Percentiles rank a stretch among this genome's conserved stretches.
Evolutionary conservation across 2,329 filamentous ascomycete species (phyloP).

Genomic region (Calonectria hongkongensis): DNA sequence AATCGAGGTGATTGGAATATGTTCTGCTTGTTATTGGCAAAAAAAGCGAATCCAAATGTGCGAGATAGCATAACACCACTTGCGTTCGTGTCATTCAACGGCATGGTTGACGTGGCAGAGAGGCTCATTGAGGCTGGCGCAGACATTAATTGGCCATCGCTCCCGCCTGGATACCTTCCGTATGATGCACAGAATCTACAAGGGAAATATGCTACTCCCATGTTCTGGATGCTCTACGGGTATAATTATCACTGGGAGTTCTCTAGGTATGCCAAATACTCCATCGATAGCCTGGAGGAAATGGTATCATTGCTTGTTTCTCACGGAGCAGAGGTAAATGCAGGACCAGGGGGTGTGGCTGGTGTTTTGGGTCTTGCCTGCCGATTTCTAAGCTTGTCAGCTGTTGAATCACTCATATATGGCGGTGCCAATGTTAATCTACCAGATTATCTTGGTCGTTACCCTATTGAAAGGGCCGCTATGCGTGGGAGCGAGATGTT

Average conservation of each 20-base stretch:
- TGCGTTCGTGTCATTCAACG: not conserved
- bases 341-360: not conserved
- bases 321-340: not conserved
- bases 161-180: not conserved
- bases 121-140: constrained; percentile 3
- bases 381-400: not conserved
- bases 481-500: not conserved
- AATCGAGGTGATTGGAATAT: not conserved
- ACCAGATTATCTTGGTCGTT: not conserved
- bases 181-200: too few species aligned
- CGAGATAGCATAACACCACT: not conserved
- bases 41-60: not conserved
- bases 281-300: not conserved
- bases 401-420: not conserved
- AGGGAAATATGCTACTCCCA: not conserved
- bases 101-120: not conserved
- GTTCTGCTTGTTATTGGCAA: not conserved
- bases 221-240: not conserved
- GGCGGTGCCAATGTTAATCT: not conserved
- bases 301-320: not conserved
- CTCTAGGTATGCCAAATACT: too few species aligned
- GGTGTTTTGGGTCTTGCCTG: not conserved
- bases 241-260: too few species aligned
- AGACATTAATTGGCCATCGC: constrained; percentile 2
- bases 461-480: not conserved